Base-by-base conservation (phyloP, 805 yeast genomes). In the Isabelozyma pseudorhagii region DNA sequence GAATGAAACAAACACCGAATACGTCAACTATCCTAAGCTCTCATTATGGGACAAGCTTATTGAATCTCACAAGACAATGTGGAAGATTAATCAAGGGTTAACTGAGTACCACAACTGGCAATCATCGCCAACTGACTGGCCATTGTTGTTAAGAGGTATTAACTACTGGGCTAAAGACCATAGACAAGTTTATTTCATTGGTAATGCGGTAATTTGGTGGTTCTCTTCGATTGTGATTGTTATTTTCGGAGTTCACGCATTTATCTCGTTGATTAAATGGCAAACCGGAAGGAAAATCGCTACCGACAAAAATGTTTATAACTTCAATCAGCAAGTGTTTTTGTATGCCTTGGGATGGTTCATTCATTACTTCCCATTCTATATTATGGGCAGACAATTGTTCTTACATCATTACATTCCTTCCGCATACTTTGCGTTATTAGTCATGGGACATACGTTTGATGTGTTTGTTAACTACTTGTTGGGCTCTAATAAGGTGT, bases 351-450 rank as follows among this genome's bases (percentile, higher is more conserved):
- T 81, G 8, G 96, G 96, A 42, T 89, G 91, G 88, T 71, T 65
- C 8, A 53, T 85, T 38, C 96, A 89, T 67, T 85, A 80, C 63
- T 63, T 77, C 48, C 96, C 96, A 56, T 87, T 89, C 47, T 85
- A 81, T 69, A 72, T 92, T 50, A 92, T 92, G 98, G 91, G 84
- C 21, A 84, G 98, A 72, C 97, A 92, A 72, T 70, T 92, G 69
- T 92, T 93, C 74, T 75, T 92, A 64, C 98, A 92, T 68, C 98
- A 92, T 69, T 93, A 93, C 68, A 72, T 94, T 57, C 97, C 97
- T 49, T 89, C 98, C 1, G 80, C 89, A 47, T 94, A 90, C 72
- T 94, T 94, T 69, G 94, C 90, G 44, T 75, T 89, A 47, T 75
- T 89, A 54, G 89, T 86, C 2, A 72, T 89, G 46, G 88, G 87